Percentiles rank a stretch among this genome's conserved stretches.
phyloP scores from a whole-genome alignment of 2,329 filamentous ascomycete species.

The Aspergillus glaucus region DNA sequence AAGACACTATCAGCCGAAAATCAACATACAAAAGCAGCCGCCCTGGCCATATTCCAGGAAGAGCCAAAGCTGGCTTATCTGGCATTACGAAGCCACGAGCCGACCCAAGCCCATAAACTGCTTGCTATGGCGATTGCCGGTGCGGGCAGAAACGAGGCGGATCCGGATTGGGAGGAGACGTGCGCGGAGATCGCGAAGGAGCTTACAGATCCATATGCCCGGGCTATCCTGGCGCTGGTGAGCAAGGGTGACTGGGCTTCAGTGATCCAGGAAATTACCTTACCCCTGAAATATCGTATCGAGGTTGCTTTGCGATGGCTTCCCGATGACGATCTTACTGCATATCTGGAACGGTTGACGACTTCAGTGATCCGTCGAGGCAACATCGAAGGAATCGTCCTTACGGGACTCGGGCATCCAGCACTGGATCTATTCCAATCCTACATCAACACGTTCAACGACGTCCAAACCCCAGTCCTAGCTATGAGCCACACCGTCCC shows the following conservation, averaged over 20 bases:
- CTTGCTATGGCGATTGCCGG: conserved; percentile 49
- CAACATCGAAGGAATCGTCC: conserved; percentile 55
- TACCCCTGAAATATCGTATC: conserved; percentile 56
- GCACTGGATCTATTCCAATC: conserved; percentile 56
- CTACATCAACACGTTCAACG: conserved; percentile 54
- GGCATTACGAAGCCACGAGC: conserved; percentile 49
- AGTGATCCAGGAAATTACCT: conserved; percentile 51
- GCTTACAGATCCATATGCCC: conserved; percentile 55
- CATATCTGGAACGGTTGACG: conserved; percentile 51
- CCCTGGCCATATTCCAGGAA: conserved; percentile 55
- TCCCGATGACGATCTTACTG: conserved; percentile 40
- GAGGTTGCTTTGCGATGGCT: conserved; percentile 53
- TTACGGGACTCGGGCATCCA: conserved; percentile 55
- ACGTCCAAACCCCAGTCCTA: conserved; percentile 58
- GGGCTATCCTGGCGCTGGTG: conserved; percentile 56
- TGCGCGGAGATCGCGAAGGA: conserved; percentile 58
- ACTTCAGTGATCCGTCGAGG: conserved; percentile 47
- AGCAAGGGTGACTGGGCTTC: conserved; percentile 55
- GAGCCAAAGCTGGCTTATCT: conserved; percentile 53
- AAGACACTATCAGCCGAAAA: conserved; percentile 47
- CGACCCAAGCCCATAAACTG: conserved; percentile 50
- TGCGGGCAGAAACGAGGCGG: conserved; percentile 41
- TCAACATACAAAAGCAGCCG: conserved; percentile 57
- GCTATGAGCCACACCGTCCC: conserved; percentile 55
- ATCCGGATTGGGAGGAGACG: conserved; percentile 55